Evolutionary conservation across 495 filamentous ascomycete species (phyloP).

Genomic region (Daldinia bambusicola): DNA sequence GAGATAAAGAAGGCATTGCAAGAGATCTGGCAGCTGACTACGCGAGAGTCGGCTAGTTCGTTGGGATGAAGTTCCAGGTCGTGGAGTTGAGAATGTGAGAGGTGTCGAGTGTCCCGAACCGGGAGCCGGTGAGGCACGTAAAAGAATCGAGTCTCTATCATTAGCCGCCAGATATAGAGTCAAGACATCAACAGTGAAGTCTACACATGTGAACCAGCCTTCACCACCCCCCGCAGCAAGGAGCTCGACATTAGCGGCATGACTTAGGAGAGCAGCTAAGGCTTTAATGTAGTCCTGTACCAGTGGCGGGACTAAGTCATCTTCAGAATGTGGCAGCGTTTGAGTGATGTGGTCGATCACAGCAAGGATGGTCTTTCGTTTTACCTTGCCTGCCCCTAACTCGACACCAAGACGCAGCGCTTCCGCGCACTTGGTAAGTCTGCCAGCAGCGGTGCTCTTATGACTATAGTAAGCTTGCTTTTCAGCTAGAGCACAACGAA

Average conservation of each 20-base stretch:
- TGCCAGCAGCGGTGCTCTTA: constrained; percentile 62
- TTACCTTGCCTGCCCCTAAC: constrained; percentile 72
- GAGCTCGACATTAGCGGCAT: constrained; percentile 81
- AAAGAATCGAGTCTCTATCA: constrained; percentile 48
- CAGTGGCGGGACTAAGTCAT: constrained; percentile 76
- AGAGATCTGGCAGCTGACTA: constrained; percentile 60
- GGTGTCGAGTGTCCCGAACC: constrained; percentile 44
- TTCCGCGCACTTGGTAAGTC: constrained; percentile 76
- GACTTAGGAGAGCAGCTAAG: constrained; percentile 73
- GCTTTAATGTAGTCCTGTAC: constrained; percentile 81
- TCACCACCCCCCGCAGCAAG: constrained; percentile 61
- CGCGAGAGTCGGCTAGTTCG: constrained; percentile 31
- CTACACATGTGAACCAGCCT: constrained; percentile 73
- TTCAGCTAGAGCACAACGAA: constrained; percentile 72
- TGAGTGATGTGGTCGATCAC: constrained; percentile 85
- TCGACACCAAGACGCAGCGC: constrained; percentile 76
- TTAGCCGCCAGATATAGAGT: constrained; percentile 54
- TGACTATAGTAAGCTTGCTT: constrained; percentile 68
- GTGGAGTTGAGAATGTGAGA: constrained; percentile 44
- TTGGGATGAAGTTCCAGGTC: constrained; percentile 45
- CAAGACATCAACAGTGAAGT: constrained; percentile 72
- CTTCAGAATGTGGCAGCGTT: constrained; percentile 70
- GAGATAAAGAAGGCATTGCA: constrained; percentile 74
- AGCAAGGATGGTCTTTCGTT: constrained; percentile 77
- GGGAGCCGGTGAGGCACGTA: constrained; percentile 56